phyloP scores from a whole-genome alignment of 78 protist genomes.

The Dictyostelium brefeldianum region DNA sequence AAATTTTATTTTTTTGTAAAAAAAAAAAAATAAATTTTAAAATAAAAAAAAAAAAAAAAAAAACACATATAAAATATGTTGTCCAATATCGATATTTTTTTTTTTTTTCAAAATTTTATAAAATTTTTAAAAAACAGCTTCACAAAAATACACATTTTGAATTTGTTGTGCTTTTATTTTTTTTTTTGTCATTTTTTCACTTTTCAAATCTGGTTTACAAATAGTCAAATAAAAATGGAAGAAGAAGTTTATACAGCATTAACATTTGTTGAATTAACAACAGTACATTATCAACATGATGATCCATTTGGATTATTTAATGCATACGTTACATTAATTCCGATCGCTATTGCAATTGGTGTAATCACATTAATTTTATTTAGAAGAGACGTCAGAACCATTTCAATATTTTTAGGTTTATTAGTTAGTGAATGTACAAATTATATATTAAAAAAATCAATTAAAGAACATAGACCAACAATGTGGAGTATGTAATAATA shows the following conservation, averaged over 20 bases:
- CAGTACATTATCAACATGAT: slow-evolving; percentile 53
- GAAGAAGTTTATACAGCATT: slow-evolving; percentile 44
- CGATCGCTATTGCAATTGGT: slow-evolving; percentile 55
- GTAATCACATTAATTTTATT: slow-evolving; percentile 46
- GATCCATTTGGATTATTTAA: slow-evolving; percentile 59
- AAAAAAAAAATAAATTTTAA: no score
- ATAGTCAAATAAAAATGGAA: neutral
- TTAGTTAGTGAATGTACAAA: slow-evolving; percentile 61
- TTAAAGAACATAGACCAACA: slow-evolving; percentile 67
- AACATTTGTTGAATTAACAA: slow-evolving; percentile 69
- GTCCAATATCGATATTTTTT: no score
- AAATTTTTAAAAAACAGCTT: no score
- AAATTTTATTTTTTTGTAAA: no score
- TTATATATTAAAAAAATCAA: slow-evolving; percentile 68
- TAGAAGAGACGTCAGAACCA: slow-evolving; percentile 68
- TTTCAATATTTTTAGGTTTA: slow-evolving; percentile 43
- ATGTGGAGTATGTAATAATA: slow-evolving; percentile 23
- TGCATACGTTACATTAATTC: slow-evolving; percentile 64
- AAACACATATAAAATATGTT: no score
- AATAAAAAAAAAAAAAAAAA: no score
- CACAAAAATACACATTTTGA: no score
- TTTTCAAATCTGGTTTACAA: no score
- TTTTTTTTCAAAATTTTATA: no score
- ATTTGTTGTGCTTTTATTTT: no score
- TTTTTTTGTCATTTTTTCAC: no score